Evolutionary conservation across 2,329 filamentous ascomycete genomes (phyloP).

Genomic region (Paraphoma sp.): DNA sequence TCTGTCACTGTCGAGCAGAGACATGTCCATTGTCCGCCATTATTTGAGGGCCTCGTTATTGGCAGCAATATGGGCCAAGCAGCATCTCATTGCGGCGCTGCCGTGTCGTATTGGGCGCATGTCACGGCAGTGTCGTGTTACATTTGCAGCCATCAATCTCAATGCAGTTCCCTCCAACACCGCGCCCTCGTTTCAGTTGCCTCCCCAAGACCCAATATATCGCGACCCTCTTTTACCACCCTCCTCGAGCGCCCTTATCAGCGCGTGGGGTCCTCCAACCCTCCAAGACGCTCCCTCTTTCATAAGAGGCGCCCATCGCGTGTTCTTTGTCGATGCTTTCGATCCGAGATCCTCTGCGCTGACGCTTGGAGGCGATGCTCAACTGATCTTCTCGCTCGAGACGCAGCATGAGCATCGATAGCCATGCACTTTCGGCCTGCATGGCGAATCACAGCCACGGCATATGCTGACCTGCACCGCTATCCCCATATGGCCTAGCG

Average conservation of each 20-base stretch:
- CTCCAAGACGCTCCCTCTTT: neutral
- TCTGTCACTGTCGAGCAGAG: slow-evolving; percentile 1
- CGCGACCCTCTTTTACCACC: too few relatives aligned
- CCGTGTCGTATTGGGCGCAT: too few relatives aligned
- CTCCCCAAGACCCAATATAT: neutral
- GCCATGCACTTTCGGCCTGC: too few relatives aligned
- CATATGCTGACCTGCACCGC: slow-evolving; percentile 1
- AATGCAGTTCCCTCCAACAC: slow-evolving; percentile 14
- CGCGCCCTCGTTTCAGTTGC: slow-evolving; percentile 17
- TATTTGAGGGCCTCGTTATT: too few relatives aligned
- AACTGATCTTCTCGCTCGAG: neutral
- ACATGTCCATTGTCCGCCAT: too few relatives aligned
- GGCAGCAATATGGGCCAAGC: slow-evolving; percentile 2
- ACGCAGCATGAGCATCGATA: neutral
- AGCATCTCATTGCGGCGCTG: slow-evolving; percentile 13
- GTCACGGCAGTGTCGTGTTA: slow-evolving; percentile 8
- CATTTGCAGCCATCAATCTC: slow-evolving; percentile 14
- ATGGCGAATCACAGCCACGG: slow-evolving; percentile 1
- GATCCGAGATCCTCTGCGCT: slow-evolving; percentile 2
- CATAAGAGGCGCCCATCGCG: neutral
- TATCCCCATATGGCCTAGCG: neutral
- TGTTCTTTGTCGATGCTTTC: slow-evolving; percentile 3
- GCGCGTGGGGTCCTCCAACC: slow-evolving; percentile 16
- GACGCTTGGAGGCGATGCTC: neutral
- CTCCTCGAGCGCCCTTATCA: slow-evolving; percentile 14